phyloP scores from a whole-genome alignment of 352 stramenopile species.

The Globisporangium emineosum region DNA sequence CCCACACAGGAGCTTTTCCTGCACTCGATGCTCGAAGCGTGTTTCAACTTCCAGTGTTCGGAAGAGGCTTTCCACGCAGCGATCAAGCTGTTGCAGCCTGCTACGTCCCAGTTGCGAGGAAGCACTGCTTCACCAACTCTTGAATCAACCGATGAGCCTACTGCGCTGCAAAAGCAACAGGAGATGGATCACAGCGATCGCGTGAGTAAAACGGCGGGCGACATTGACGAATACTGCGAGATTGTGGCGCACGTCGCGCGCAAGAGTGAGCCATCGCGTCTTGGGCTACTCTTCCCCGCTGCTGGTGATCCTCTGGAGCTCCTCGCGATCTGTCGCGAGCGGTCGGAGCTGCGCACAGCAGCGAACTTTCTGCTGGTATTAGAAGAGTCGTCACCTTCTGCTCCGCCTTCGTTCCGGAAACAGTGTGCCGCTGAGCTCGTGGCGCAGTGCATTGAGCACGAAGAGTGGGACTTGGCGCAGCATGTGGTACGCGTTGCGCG shows the following conservation, averaged over 20 bases:
- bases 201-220: conserved; percentile 13
- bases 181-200: not conserved
- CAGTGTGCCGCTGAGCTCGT: conserved; percentile 62
- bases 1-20: conserved; percentile 79
- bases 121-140: not conserved
- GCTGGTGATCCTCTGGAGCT: conserved; percentile 69
- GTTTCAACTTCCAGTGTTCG: conserved; percentile 44
- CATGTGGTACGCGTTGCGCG: conserved; percentile 79
- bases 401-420: conserved; percentile 34
- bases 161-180: not conserved
- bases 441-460: conserved; percentile 68
- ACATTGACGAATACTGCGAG: conserved; percentile 82
- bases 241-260: conserved; percentile 80
- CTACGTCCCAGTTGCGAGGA: not conserved
- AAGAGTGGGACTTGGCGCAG: conserved; percentile 68
- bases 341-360: conserved; percentile 69
- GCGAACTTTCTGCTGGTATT: conserved; percentile 84
- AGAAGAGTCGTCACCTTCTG: conserved; percentile 52
- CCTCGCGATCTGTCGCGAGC: conserved; percentile 54
- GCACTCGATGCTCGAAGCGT: conserved; percentile 73
- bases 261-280: conserved; percentile 78
- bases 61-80: conserved; percentile 38
- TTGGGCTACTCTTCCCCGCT: conserved; percentile 63
- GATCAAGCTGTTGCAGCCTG: conserved; percentile 50
- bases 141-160: not conserved